phyloP scores from a whole-genome alignment of 768 basidiomycete genomes.

The Mycena metata region DNA sequence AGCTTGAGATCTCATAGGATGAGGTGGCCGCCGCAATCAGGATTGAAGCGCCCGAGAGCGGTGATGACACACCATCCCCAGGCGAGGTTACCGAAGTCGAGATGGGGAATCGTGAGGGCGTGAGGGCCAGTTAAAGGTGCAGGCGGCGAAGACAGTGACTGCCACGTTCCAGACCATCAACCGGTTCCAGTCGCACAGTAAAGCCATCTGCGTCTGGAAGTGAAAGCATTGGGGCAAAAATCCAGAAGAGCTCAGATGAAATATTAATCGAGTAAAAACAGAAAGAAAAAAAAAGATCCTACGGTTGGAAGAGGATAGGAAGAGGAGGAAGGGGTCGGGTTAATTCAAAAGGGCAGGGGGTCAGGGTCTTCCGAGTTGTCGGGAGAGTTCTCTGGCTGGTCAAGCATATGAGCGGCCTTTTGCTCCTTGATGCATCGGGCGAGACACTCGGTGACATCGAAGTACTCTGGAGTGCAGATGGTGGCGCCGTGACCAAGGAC shows the following conservation, averaged over 20 bases:
- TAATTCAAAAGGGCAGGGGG: neutral
- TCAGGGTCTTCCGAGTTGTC: neutral
- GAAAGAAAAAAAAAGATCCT: neutral
- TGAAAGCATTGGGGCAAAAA: slow-evolving; percentile 10
- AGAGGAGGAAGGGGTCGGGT: too few species aligned
- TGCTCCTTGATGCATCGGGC: neutral
- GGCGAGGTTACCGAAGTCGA: slow-evolving; percentile 47
- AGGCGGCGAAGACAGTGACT: slow-evolving; percentile 39
- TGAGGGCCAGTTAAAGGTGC: slow-evolving; percentile 47
- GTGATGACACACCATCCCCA: slow-evolving; percentile 50
- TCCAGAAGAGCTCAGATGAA: neutral
- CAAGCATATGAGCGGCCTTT: neutral
- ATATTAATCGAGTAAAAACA: neutral
- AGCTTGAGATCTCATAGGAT: slow-evolving; percentile 46
- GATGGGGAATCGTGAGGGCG: slow-evolving; percentile 39
- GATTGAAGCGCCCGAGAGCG: slow-evolving; percentile 46
- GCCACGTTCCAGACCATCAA: neutral
- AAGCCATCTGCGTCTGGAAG: slow-evolving; percentile 5
- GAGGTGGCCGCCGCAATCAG: slow-evolving; percentile 46
- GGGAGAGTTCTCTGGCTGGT: neutral
- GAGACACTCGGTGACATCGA: slow-evolving; percentile 1
- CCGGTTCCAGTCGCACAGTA: neutral
- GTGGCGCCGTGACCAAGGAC: neutral
- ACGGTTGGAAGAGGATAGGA: slow-evolving; percentile 21
- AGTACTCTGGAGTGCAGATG: neutral